These are phyloP conservation scores for Cicer judaicum DNA, from an alignment of 306 rosid genomes.

Conservation along the genomic window DNA sequence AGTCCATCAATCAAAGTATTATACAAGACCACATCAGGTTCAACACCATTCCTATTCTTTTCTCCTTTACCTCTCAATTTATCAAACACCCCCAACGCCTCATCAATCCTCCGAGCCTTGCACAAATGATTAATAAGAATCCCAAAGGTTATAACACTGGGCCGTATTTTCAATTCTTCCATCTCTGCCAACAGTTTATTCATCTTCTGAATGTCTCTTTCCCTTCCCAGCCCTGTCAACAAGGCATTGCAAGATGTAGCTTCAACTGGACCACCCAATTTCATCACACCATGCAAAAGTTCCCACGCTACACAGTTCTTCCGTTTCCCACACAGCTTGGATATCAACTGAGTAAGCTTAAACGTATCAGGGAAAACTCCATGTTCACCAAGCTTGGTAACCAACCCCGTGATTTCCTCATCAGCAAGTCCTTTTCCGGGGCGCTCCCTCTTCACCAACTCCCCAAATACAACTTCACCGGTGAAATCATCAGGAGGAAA, in stretches of 20 bases:
- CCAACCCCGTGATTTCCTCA: conserved; percentile 59
- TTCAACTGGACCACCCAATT: conserved; percentile 57
- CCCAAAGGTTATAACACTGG: conserved; percentile 67
- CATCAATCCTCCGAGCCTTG: conserved; percentile 73
- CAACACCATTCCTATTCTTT: conserved; percentile 41
- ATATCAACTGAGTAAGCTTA: conserved; percentile 62
- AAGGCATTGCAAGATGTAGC: conserved; percentile 75
- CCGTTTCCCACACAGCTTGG: conserved; percentile 57
- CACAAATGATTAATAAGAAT: conserved; percentile 68
- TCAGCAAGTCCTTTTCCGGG: conserved; percentile 50
- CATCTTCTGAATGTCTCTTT: conserved; percentile 58
- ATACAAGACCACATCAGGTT: conserved; percentile 66
- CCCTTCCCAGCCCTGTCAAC: conserved; percentile 65
- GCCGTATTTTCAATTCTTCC: conserved; percentile 67
- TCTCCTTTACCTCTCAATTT: conserved; percentile 56
- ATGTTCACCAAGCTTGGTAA: conserved; percentile 50
- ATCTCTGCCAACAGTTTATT: conserved; percentile 64
- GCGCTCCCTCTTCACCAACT: conserved; percentile 45
- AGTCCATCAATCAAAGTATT: conserved; percentile 84
- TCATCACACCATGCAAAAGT: conserved; percentile 59
- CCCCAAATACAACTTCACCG: conserved; percentile 52
- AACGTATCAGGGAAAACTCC: conserved; percentile 57
- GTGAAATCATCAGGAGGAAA: conserved; percentile 58
- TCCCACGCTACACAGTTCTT: conserved; percentile 68
- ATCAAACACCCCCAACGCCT: conserved; percentile 65